Percentiles rank a stretch among this genome's conserved stretches.
phyloP scores from a whole-genome alignment of 208 protist species.

The Trypanosoma avium region DNA sequence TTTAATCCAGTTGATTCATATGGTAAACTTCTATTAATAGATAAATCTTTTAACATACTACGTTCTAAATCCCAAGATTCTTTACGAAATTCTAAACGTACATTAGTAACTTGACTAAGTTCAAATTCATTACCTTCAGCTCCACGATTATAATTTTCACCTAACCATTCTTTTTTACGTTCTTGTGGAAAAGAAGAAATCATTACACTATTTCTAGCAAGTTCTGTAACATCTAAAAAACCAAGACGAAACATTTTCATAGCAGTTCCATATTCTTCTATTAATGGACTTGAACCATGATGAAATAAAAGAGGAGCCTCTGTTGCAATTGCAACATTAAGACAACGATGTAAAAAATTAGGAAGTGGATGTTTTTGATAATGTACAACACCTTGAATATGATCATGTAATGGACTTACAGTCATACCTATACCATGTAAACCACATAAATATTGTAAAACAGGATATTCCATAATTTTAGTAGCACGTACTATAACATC shows the following conservation, averaged over 20 bases:
- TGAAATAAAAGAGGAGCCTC: slow-evolving; percentile 95
- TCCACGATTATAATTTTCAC: slow-evolving; percentile 59
- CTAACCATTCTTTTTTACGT: slow-evolving; percentile 82
- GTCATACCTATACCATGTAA: slow-evolving; percentile 95
- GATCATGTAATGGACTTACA: slow-evolving; percentile 97
- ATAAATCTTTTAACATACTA: slow-evolving; percentile 78
- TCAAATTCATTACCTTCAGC: slow-evolving; percentile 75
- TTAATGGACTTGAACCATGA: slow-evolving; percentile 69
- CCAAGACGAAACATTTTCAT: slow-evolving; percentile 86
- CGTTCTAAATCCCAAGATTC: slow-evolving; percentile 81
- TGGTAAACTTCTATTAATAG: slow-evolving; percentile 42
- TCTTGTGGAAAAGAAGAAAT: slow-evolving; percentile 79
- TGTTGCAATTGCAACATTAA: slow-evolving; percentile 97
- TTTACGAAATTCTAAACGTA: slow-evolving; percentile 83
- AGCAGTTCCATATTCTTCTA: slow-evolving; percentile 91
- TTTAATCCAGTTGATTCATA: slow-evolving; percentile 47
- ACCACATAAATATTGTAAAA: slow-evolving; percentile 98
- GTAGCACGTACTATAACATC: slow-evolving; percentile 97
- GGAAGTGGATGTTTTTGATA: slow-evolving; percentile 95
- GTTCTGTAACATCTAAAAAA: slow-evolving; percentile 86
- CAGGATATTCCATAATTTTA: slow-evolving; percentile 90
- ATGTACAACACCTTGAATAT: slow-evolving; percentile 92
- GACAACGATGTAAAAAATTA: slow-evolving; percentile 93
- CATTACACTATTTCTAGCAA: slow-evolving; percentile 86
- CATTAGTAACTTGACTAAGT: slow-evolving; percentile 79